Conservation (phyloP, 2,329 filamentous ascomycete genomes). For the Pseudogymnoascus sp. region DNA sequence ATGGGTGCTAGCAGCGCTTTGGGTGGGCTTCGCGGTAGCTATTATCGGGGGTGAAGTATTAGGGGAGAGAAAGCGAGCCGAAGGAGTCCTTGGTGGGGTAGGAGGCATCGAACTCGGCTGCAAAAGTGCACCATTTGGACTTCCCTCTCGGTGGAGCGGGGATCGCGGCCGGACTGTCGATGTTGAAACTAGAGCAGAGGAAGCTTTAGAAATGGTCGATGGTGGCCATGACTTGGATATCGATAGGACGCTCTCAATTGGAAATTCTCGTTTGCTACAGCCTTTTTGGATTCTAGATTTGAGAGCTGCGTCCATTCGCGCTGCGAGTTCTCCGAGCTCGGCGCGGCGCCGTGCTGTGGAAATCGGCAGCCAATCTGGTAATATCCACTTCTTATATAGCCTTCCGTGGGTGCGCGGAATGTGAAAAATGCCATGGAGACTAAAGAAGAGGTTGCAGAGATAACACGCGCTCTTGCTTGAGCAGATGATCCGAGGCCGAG, state of each 20-base stretch:
- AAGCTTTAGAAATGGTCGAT: neutral
- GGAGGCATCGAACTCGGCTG: conserved; percentile 10
- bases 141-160: neutral
- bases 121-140: neutral
- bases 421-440: conserved; percentile 33
- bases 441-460: conserved; percentile 41
- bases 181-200: conserved; percentile 12
- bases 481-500: conserved; percentile 36
- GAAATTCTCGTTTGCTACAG: neutral
- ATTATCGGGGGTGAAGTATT: too few species aligned
- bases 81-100: conserved; percentile 14
- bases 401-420: conserved; percentile 36
- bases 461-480: conserved; percentile 45
- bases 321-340: conserved; percentile 11
- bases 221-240: conserved; percentile 8
- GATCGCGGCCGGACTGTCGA: conserved; percentile 13
- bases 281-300: conserved; percentile 11
- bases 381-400: conserved; percentile 38
- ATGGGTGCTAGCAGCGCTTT: neutral
- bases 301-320: conserved; percentile 13
- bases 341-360: conserved; percentile 8
- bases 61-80: neutral
- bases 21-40: too few species aligned
- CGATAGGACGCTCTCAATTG: neutral
- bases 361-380: conserved; percentile 29